Evolutionary conservation across 768 basidiomycete genomes (phyloP), one percentile per base, ranked within the genome.

Genomic region (Lenzites betulinus): DNA sequence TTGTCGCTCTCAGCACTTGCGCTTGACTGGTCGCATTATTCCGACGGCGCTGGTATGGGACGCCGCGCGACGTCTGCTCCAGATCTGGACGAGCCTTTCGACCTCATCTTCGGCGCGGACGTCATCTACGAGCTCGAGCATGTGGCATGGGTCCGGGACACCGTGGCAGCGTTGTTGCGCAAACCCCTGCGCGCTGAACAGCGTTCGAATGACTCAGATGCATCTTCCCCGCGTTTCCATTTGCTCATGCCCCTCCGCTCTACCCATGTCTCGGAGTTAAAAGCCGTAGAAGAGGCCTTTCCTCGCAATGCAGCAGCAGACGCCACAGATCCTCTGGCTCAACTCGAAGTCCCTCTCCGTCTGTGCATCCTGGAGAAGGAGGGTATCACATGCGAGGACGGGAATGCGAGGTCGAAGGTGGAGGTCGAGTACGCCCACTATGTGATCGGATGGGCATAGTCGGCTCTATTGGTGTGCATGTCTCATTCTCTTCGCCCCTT

Each of bases 211-310:
- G 30, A 11, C 30, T n/a, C n/a, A n/a, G n/a, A n/a, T n/a, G 11
- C 30, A 33, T 33, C 30, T 61, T 23, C 18, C 22, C 70, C 50
- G 47, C 66, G 51, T 28, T 94, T 94, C 71, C 89, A 92, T 65
- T 81, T 93, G 15, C 78, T 92, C 50, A 83, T 93, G n/a, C 90
- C 92, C 1, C 76, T 90, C 4, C 88, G 93, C 0, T 70, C 77
- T 0, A 90, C 88, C 0, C 87, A 89, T 63, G 66, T 74, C 0
- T 70, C 69, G 13, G 92, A 94, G 74, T 85, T 83, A 0, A 73
- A 67, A 35, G 80, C 81, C 0, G 71, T 92, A 46, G 87, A 90
- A 62, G 66, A 69, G 9, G 77, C 85, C 3, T 91, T 93, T 63
- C 66, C 70, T 47, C 64, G 65, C 22, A 22, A 20, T 11, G 15